Evolutionary conservation across 371 early-diverging fungal genomes (phyloP).

Genomic region (Mucor lusitanicus): DNA sequence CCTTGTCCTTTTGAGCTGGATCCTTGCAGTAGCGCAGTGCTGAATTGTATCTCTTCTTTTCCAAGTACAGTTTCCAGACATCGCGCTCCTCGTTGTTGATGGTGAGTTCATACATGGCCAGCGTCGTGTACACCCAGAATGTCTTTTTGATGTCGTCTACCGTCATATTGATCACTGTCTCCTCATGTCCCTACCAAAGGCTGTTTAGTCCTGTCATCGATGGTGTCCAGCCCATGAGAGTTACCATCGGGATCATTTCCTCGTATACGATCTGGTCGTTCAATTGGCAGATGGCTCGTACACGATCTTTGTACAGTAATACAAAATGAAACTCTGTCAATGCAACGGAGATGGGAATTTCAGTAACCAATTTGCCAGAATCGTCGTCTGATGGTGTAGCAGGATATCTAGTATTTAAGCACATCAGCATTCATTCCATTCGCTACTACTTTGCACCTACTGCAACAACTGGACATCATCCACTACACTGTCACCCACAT

Average conservation of each 20-base stretch:
- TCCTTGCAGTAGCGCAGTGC: slow-evolving; percentile 81
- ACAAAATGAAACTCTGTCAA: slow-evolving; percentile 89
- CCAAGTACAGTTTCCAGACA: slow-evolving; percentile 88
- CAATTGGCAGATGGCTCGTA: slow-evolving; percentile 78
- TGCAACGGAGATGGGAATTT: slow-evolving; percentile 74
- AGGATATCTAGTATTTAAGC: slow-evolving; percentile 26
- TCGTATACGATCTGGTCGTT: slow-evolving; percentile 83
- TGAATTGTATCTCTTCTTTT: slow-evolving; percentile 70
- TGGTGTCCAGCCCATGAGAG: neutral
- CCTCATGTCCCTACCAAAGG: slow-evolving; percentile 16
- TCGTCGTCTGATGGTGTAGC: slow-evolving; percentile 52
- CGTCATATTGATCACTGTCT: slow-evolving; percentile 63
- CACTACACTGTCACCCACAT: slow-evolving; percentile 48
- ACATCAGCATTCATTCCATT: neutral
- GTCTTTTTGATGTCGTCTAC: slow-evolving; percentile 81
- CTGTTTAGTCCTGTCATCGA: neutral
- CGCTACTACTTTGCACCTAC: slow-evolving; percentile 20
- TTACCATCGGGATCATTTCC: slow-evolving; percentile 62
- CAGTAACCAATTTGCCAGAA: slow-evolving; percentile 39
- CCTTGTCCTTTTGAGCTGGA: slow-evolving; percentile 71
- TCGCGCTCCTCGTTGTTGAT: slow-evolving; percentile 89
- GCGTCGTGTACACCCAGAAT: slow-evolving; percentile 85
- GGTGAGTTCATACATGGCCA: slow-evolving; percentile 82
- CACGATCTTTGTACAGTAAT: slow-evolving; percentile 71
- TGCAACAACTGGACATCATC: slow-evolving; percentile 78